Evolutionary conservation across 345 rosid species (phyloP), one percentile per base, ranked within the genome.

Genomic region (Excoecaria cochinchinensis): DNA sequence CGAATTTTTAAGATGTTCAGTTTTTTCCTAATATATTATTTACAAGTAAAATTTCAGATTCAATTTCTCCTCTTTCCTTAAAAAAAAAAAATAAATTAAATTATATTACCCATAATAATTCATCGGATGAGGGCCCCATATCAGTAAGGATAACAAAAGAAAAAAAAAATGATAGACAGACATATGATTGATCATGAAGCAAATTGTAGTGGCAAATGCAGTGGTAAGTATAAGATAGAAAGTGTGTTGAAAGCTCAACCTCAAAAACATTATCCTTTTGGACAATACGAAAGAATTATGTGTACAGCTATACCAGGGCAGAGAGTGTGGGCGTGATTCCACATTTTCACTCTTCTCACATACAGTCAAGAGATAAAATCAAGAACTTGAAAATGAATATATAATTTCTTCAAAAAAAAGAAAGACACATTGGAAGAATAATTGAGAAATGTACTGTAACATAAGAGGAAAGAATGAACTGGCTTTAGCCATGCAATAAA

Each of bases 241-340:
- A 1, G 2, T 21, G 65, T 65, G 78, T 65, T 58, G 46, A 38
- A 84, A 78, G 66, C 76, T 76, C 72, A 66, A 68, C 83, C 86
- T 81, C 82, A 78, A 31, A 69, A 78, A 73, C 79, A 67, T 81
- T 72, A 84, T 81, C 86, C 73, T 67, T 63, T 68, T 40, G 4
- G 22, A 47, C 36, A 31, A 31, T 31, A 31, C 31, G 31, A 31
- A 31, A 31, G 31, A 31, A 31, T 31, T 31, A 31, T 31, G 31
- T 31, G 31, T 31, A 31, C 31, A 31, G 2, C 31, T 31, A 12
- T 19, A 40, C 9, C 12, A 40, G 21, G 48, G 1, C 6, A 44
- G 48, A 44, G 9, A 44, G 9, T 44, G 10, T 44, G 48, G 48
- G 48, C 48, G 10, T 44, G 48, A 44, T 44, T 44, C 10, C 48